Evolutionary conservation across 805 yeast genomes (phyloP).

Genomic region (Ascoidea tarda): DNA sequence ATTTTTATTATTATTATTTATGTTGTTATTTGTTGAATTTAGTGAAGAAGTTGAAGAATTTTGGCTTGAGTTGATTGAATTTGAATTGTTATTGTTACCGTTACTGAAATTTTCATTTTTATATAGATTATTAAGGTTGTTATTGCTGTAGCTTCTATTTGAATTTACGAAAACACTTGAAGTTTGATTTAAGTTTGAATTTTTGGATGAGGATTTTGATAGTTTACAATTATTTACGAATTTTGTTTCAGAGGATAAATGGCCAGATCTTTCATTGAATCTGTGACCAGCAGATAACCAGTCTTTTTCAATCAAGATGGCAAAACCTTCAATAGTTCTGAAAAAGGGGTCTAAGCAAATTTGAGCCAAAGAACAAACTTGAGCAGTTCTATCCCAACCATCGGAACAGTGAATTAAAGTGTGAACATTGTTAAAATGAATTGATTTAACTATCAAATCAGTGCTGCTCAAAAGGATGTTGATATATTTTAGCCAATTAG

Average conservation of each 20-base stretch:
- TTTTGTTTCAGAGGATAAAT: conserved; percentile 39
- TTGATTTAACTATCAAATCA: conserved; percentile 65
- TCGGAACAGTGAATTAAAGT: conserved; percentile 89
- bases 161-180: neutral
- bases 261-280: conserved; percentile 74
- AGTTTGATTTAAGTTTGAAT: neutral
- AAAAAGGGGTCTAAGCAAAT: conserved; percentile 82
- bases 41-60: neutral
- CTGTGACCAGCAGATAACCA: conserved; percentile 94
- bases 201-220: neutral
- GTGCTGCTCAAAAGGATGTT: conserved; percentile 59
- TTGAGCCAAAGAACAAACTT: conserved; percentile 71
- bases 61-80: neutral
- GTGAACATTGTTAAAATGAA: conserved; percentile 72
- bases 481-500: conserved; percentile 71
- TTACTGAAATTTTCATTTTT: neutral
- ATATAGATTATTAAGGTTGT: neutral
- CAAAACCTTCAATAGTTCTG: conserved; percentile 80
- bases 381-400: conserved; percentile 98
- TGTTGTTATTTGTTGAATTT: neutral
- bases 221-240: conserved; percentile 26
- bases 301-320: conserved; percentile 77
- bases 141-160: conserved; percentile 12
- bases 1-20: too few relatives aligned
- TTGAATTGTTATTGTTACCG: neutral